Evolutionary conservation across 2,329 filamentous ascomycete species (phyloP), one percentile per base, ranked within the genome.

Genomic region (Beauveria bassiana): DNA sequence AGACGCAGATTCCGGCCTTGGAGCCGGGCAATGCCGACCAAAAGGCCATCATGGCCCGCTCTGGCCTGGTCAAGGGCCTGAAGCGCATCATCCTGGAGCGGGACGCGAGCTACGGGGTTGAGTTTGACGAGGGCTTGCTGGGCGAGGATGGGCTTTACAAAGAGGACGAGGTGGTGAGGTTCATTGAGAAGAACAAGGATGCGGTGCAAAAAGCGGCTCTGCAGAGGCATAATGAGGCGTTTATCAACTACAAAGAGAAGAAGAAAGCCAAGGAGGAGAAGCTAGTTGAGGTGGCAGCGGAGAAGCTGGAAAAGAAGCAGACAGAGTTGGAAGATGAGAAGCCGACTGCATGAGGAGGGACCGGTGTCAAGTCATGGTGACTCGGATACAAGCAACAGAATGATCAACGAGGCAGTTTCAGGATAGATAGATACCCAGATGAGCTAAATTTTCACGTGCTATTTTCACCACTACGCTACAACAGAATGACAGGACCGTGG

Each of bases 81-180:
- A 81, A 77, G 67, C 76, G 70, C 62, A 77, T 85, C 57, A 71
- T 87, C 28, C 64, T 86, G 51, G 71, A 79, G 2, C 74, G 71
- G 0, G 75, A 81, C 40, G 49, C 61, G 1, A 70, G 68, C 18
- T 78, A 79, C 59, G 77, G 74, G 0, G 66, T 76, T 2, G 12
- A 65, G 0, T 68, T 70, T 0, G 59, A 66, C 2, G 62, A 64
- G 12, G 62, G 63, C 1, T 64, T 79, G 20, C 71, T 67, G 51
- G 69, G 75, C 28, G 63, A 65, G 0, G 65, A 77, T 5, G 81
- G 80, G 0, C 69, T 77, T n/a, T 82, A 77, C 61, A 67, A 79
- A 59, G 68, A 77, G 28, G 75, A 77, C 0, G 67, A 69, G 2
- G 76, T 82, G 2, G 64, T 65, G 5, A 62, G 64, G 0, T 86